Percentiles rank a stretch among this genome's conserved stretches.
Conservation (phyloP, 73 alveolate species). For the Tetrahymena malaccensis region DNA sequence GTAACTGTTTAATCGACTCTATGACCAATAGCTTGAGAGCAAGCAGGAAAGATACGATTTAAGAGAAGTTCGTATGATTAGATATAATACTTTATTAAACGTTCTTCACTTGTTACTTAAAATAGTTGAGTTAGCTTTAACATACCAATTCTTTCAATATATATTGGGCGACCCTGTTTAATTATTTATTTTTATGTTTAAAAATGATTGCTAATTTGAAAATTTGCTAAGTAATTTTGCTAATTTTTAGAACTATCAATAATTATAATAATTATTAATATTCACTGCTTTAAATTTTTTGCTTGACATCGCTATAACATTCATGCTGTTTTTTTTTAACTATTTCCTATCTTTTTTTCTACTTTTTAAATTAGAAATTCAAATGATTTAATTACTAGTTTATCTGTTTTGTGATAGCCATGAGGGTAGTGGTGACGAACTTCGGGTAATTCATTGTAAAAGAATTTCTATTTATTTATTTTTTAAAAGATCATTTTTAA, state of each 20-base stretch:
- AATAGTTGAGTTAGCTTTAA: not conserved
- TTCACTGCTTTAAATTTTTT: not conserved
- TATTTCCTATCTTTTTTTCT: not conserved
- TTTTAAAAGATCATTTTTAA: not conserved
- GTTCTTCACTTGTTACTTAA: not conserved
- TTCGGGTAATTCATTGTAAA: slow-evolving; percentile 28
- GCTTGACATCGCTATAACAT: not conserved
- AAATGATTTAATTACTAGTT: slow-evolving; percentile 33
- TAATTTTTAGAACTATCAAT: not conserved
- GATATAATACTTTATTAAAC: slow-evolving; percentile 1
- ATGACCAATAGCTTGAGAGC: slow-evolving; percentile 59
- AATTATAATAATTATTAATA: not conserved
- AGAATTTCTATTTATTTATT: slow-evolving; percentile 6
- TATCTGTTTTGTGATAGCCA: slow-evolving; percentile 71
- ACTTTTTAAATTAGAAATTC: not conserved
- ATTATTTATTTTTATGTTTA: not conserved
- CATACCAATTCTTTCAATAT: not conserved
- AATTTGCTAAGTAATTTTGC: not conserved
- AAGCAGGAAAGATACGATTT: slow-evolving; percentile 54
- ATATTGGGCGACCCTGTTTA: not conserved
- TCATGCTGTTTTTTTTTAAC: not conserved
- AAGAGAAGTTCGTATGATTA: slow-evolving; percentile 49
- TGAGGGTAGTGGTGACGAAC: slow-evolving; percentile 64
- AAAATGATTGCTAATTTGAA: not conserved
- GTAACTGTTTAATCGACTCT: slow-evolving; percentile 57